Evolutionary conservation across 108 stramenopile species (phyloP).

Genomic region (Nitzschia sp.): DNA sequence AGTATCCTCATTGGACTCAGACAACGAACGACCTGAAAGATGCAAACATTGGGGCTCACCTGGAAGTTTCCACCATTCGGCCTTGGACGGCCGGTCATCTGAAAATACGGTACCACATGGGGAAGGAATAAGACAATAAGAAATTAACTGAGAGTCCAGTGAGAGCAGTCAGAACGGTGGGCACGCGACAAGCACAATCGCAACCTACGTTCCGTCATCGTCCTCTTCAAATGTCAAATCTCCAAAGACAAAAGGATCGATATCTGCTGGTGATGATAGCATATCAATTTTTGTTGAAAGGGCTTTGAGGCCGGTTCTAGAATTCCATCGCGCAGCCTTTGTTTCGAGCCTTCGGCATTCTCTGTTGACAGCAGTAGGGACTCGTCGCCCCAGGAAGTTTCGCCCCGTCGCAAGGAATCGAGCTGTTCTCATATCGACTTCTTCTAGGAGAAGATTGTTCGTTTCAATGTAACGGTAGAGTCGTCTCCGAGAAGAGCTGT

Average conservation of each 20-base stretch:
- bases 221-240: slow-evolving; percentile 13
- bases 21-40: background rate
- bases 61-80: background rate
- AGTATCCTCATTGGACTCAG: slow-evolving; percentile 4
- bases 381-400: background rate
- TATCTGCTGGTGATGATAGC: background rate
- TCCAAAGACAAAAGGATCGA: background rate
- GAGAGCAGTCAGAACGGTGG: background rate
- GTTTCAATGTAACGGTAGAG: too few relatives aligned
- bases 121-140: background rate
- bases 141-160: slow-evolving; percentile 20
- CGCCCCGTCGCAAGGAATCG: slow-evolving; percentile 11
- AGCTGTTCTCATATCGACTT: slow-evolving; percentile 9
- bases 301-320: slow-evolving; percentile 4
- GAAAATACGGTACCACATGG: background rate
- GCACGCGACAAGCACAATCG: background rate
- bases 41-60: background rate
- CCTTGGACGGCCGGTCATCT: background rate
- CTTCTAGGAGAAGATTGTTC: too few relatives aligned
- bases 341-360: background rate
- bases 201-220: slow-evolving; percentile 29
- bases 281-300: slow-evolving; percentile 6
- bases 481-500: too few relatives aligned
- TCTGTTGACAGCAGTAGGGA: background rate
- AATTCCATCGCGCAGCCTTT: background rate